Conservation (phyloP, 208 protist species). For the Acanthamoeba castellanii region DNA sequence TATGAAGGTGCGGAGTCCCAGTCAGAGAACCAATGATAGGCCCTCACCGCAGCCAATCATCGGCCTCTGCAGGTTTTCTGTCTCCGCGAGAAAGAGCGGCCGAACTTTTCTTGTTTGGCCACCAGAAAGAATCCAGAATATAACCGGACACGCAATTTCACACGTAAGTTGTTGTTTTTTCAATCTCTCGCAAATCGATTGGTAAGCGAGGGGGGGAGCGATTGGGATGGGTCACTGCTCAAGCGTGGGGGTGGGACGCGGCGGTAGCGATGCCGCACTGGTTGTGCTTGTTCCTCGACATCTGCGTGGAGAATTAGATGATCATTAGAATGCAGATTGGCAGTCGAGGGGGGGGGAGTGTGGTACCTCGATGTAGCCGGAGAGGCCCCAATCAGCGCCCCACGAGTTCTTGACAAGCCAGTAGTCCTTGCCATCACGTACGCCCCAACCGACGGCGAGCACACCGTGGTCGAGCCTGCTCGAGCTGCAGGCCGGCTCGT, state of each 20-base stretch:
- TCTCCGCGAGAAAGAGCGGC: not conserved
- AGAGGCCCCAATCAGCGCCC: slow-evolving; percentile 90
- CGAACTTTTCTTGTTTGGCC: not conserved
- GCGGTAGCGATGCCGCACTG: slow-evolving; percentile 65
- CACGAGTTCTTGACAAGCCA: slow-evolving; percentile 95
- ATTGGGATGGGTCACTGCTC: no score
- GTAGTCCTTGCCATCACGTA: slow-evolving; percentile 88
- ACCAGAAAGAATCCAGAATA: not conserved
- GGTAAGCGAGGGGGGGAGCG: no score
- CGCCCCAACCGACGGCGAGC: slow-evolving; percentile 91
- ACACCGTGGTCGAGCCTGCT: slow-evolving; percentile 91
- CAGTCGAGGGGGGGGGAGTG: no score
- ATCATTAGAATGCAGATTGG: no score
- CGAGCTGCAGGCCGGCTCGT: slow-evolving; percentile 86
- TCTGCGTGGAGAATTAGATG: not conserved
- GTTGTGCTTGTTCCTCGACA: slow-evolving; percentile 48
- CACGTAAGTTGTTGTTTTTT: no score
- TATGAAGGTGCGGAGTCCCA: not conserved
- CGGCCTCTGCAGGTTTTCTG: not conserved
- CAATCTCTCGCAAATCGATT: no score
- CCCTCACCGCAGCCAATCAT: not conserved
- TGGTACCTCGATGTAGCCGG: slow-evolving; percentile 89
- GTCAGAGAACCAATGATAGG: not conserved
- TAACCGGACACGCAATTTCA: no score
- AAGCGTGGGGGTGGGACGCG: slow-evolving; percentile 33